phyloP scores from a whole-genome alignment of 1,284 basidiomycete genomes.

The Fomitopsis betulina region DNA sequence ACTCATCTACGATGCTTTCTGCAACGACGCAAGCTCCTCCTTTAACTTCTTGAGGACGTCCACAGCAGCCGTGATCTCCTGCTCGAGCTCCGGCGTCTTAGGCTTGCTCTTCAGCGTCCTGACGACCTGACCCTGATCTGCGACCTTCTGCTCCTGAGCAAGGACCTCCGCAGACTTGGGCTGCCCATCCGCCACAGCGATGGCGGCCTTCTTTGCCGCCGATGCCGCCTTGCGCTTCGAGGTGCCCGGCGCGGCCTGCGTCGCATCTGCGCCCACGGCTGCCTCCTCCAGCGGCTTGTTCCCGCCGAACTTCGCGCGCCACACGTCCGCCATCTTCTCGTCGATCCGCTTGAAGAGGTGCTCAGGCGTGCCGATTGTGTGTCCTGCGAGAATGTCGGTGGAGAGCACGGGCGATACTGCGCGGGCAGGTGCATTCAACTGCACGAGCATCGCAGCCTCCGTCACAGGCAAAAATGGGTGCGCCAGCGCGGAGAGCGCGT shows the following conservation, averaged over 20 bases:
- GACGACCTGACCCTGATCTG: slow-evolving; percentile 71
- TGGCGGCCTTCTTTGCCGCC: slow-evolving; percentile 26
- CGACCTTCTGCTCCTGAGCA: slow-evolving; percentile 65
- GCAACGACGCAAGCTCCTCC: slow-evolving; percentile 51
- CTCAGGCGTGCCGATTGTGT: slow-evolving; percentile 81
- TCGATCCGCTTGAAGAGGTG: slow-evolving; percentile 96
- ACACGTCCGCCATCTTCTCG: slow-evolving; percentile 83
- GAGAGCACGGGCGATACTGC: slow-evolving; percentile 63
- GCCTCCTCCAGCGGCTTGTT: slow-evolving; percentile 30
- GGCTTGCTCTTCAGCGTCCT: slow-evolving; percentile 62
- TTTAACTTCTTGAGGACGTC: slow-evolving; percentile 53
- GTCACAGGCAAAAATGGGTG: slow-evolving; percentile 98
- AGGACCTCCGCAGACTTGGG: slow-evolving; percentile 54
- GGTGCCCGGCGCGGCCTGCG: slow-evolving; percentile 35
- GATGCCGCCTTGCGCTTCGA: slow-evolving; percentile 52
- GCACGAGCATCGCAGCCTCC: slow-evolving; percentile 75
- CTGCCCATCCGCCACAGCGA: slow-evolving; percentile 41
- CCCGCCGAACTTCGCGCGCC: slow-evolving; percentile 72
- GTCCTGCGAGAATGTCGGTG: slow-evolving; percentile 85
- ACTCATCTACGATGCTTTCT: slow-evolving; percentile 12
- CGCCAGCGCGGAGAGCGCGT: slow-evolving; percentile 79
- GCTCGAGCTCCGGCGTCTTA: slow-evolving; percentile 58
- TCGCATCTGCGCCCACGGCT: slow-evolving; percentile 33
- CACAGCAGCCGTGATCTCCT: slow-evolving; percentile 41
- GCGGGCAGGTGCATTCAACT: slow-evolving; percentile 89